A percentile compares a stretch with the other conserved stretches of the same genome.
phyloP scores from a whole-genome alignment of 176 grass and related monocot genomes.

The Alloteropsis semialata region DNA sequence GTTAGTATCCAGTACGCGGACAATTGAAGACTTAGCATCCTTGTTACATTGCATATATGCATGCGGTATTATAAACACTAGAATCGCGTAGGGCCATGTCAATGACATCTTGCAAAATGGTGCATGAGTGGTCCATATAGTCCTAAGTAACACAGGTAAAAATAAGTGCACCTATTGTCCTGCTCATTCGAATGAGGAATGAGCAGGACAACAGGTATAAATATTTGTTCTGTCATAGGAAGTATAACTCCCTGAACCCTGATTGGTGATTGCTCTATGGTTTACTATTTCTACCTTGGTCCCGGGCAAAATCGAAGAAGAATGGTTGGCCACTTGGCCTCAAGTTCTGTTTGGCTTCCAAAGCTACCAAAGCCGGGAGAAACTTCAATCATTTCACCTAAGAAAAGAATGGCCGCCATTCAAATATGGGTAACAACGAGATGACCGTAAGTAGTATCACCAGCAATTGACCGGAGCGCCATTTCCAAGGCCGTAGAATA shows the following conservation, averaged over 20 bases:
- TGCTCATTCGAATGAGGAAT: no score
- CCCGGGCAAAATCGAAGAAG: neutral
- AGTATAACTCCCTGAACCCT: neutral
- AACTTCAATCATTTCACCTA: neutral
- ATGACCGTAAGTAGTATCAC: neutral
- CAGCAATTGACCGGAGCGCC: neutral
- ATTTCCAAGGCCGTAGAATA: neutral
- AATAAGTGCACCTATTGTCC: no score
- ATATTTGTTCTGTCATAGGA: neutral
- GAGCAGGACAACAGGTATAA: no score
- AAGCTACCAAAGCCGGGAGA: neutral
- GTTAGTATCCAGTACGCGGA: no score
- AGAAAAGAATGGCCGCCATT: neutral
- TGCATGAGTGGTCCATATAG: no score
- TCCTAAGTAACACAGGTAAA: neutral
- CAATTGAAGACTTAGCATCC: neutral
- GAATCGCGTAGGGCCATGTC: neutral
- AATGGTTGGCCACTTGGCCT: neutral
- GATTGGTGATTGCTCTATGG: neutral
- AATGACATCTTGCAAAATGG: no score
- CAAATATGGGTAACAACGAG: neutral
- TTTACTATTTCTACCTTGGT: no score
- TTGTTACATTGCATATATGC: neutral
- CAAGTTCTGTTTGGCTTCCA: neutral
- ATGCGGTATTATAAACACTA: neutral